Conservation (phyloP, 345 rosid species). For the Raphanus sativus region DNA sequence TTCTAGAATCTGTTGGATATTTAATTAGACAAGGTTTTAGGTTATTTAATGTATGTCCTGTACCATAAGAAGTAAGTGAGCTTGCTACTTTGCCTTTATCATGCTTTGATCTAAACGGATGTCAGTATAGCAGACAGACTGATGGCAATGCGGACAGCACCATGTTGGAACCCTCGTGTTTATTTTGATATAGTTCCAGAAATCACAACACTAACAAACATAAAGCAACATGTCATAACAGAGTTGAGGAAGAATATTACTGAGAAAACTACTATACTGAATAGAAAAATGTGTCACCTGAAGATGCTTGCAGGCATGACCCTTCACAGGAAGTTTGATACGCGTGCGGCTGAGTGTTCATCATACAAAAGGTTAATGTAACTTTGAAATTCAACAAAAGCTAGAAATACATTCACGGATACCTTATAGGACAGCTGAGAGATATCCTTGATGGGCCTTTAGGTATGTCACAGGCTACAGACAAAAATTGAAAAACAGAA, state of each 20-base stretch:
- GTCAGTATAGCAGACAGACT: conserved; percentile 64
- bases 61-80: no score
- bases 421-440: conserved; percentile 94
- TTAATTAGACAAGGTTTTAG: conserved; percentile 16
- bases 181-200: conserved; percentile 62
- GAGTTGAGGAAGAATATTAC: no score
- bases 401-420: conserved; percentile 6
- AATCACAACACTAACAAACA: conserved; percentile 81
- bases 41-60: no score
- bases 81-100: conserved; percentile 72
- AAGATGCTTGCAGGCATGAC: conserved; percentile 78
- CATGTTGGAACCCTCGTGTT: conserved; percentile 83
- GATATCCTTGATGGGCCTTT: conserved; percentile 86
- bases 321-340: conserved; percentile 80
- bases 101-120: conserved; percentile 76
- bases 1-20: conserved; percentile 62
- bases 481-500: conserved; percentile 17
- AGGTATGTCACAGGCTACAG: conserved; percentile 67
- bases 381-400: conserved; percentile 15
- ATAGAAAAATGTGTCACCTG: conserved; percentile 51
- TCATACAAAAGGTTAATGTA: conserved; percentile 4
- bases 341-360: conserved; percentile 53
- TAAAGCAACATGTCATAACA: no score
- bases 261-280: no score
- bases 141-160: conserved; percentile 97